phyloP scores from a whole-genome alignment of 2,329 filamentous ascomycete genomes.

The Aspergillus sojae region DNA sequence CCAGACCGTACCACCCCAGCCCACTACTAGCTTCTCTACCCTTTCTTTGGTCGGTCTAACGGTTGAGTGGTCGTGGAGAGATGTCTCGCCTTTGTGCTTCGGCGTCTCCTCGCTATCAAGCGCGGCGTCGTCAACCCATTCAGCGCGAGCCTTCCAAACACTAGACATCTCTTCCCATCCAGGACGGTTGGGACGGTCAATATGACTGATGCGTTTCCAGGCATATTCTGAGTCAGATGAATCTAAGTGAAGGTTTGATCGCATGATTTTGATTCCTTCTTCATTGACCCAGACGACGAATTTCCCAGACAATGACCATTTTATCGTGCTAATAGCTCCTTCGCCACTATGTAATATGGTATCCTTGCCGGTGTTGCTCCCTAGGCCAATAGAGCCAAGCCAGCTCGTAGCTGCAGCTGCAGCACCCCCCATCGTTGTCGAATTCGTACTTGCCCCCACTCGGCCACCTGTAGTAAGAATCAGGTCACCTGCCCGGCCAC shows the following conservation, averaged over 20 bases:
- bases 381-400: conserved; percentile 85
- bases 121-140: conserved; percentile 87
- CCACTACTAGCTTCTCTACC: conserved; percentile 79
- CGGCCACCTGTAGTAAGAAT: conserved; percentile 83
- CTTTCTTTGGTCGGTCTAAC: conserved; percentile 41
- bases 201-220: conserved; percentile 93
- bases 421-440: conserved; percentile 75
- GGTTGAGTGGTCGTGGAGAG: conserved; percentile 45
- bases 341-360: conserved; percentile 88
- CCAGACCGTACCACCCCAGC: conserved; percentile 97
- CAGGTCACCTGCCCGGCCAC: conserved; percentile 83
- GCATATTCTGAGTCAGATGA: conserved; percentile 75
- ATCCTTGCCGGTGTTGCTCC: conserved; percentile 77
- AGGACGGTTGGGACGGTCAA: conserved; percentile 81
- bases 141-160: conserved; percentile 87
- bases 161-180: conserved; percentile 96
- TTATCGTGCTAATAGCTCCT: conserved; percentile 85
- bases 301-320: conserved; percentile 91
- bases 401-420: conserved; percentile 84
- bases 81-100: conserved; percentile 29
- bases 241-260: conserved; percentile 80
- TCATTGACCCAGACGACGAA: conserved; percentile 97
- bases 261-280: conserved; percentile 96
- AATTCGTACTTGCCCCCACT: conserved; percentile 75
- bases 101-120: conserved; percentile 71